Conservation (phyloP, 352 stramenopile genomes). For the Phytophthora brassicae region DNA sequence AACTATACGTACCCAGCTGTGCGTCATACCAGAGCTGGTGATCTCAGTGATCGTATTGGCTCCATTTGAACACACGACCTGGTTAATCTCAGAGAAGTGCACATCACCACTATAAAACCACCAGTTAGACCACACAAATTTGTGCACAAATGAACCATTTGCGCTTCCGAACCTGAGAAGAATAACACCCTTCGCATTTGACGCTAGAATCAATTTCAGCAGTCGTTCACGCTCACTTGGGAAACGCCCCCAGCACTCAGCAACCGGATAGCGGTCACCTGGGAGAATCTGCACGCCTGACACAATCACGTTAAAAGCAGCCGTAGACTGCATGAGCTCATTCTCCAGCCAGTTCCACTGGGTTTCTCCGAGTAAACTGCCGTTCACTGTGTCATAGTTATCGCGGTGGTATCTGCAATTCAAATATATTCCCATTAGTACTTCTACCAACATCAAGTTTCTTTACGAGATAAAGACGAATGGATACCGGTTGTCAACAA, state of each 20-base stretch:
- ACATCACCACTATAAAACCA: conserved; percentile 81
- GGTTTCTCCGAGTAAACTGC: conserved; percentile 69
- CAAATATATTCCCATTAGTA: not conserved
- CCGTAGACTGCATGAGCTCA: conserved; percentile 73
- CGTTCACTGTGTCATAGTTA: conserved; percentile 55
- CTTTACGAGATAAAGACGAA: not conserved
- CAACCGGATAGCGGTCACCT: conserved; percentile 73
- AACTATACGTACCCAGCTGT: conserved; percentile 81
- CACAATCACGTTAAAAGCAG: conserved; percentile 93
- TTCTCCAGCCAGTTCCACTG: conserved; percentile 89
- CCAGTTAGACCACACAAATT: conserved; percentile 31
- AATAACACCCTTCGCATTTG: conserved; percentile 84
- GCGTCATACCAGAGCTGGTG: conserved; percentile 93
- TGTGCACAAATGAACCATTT: too few species aligned
- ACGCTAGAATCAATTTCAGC: conserved; percentile 82
- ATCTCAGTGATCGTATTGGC: conserved; percentile 78
- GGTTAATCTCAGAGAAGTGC: conserved; percentile 92
- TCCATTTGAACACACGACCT: conserved; percentile 85
- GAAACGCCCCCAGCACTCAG: conserved; percentile 91
- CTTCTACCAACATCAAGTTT: not conserved
- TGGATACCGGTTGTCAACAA: conserved; percentile 77
- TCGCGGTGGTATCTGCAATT: conserved; percentile 77
- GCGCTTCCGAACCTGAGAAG: conserved; percentile 68
- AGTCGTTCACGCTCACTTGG: conserved; percentile 78
- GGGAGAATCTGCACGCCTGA: conserved; percentile 90